Percentiles rank a stretch among this genome's conserved stretches.
These are phyloP conservation scores for Gossypium schwendimanii DNA, from an alignment of 441 rosid genomes.

Conservation along the genomic window DNA sequence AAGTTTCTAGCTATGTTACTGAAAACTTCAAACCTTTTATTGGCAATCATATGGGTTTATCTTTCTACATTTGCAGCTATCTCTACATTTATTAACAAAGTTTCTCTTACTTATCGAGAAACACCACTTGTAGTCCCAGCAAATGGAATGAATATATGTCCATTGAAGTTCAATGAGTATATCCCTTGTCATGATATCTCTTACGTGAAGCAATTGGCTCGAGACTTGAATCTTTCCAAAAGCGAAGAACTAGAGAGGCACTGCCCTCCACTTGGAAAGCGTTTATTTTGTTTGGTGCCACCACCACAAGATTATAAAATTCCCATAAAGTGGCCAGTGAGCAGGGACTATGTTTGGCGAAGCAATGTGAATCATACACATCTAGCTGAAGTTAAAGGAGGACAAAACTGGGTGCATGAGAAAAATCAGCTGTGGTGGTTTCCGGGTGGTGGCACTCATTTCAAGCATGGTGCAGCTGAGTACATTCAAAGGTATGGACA, in stretches of 20 bases:
- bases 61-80: conserved; percentile 30
- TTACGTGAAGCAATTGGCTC: conserved; percentile 46
- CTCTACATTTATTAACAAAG: conserved; percentile 39
- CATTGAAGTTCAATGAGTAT: conserved; percentile 60
- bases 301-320: conserved; percentile 80
- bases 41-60: conserved; percentile 7
- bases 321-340: conserved; percentile 82
- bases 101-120: conserved; percentile 44
- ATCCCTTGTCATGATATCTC: conserved; percentile 31
- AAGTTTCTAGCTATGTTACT: background rate
- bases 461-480: conserved; percentile 90
- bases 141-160: conserved; percentile 45
- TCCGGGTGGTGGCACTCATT: conserved; percentile 98
- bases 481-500: conserved; percentile 68
- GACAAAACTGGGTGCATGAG: conserved; percentile 91
- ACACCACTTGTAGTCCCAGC: conserved; percentile 44
- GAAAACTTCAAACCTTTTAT: background rate
- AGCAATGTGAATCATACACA: conserved; percentile 88
- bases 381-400: conserved; percentile 88
- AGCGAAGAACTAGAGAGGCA: conserved; percentile 88
- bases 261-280: conserved; percentile 68
- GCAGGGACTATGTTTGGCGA: conserved; percentile 88
- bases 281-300: conserved; percentile 81
- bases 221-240: conserved; percentile 50
- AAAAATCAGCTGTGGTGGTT: conserved; percentile 81